These are phyloP conservation scores for Podaxis sp. DNA, from an alignment of 768 basidiomycete genomes.

Conservation along the genomic window DNA sequence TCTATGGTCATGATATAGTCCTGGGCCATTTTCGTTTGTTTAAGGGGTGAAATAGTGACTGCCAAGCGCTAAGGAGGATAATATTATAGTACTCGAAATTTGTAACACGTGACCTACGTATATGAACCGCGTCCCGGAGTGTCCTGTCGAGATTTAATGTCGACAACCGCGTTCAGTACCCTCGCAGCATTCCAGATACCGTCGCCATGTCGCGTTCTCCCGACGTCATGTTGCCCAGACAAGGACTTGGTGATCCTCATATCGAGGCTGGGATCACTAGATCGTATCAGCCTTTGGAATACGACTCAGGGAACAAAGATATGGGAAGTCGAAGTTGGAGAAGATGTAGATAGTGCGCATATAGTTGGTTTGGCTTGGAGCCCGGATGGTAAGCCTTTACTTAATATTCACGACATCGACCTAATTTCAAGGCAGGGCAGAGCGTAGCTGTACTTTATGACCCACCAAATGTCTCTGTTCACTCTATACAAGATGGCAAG, in stretches of 20 bases:
- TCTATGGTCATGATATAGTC: conserved; percentile 87
- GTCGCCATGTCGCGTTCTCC: conserved; percentile 54
- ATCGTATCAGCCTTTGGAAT: conserved; percentile 78
- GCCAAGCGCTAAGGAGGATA: neutral
- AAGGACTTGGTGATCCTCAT: conserved; percentile 76
- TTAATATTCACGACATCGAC: neutral
- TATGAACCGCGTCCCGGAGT: neutral
- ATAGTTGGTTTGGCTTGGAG: conserved; percentile 75
- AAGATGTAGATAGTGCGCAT: conserved; percentile 43
- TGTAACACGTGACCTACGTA: conserved; percentile 15
- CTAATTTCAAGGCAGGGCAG: conserved; percentile 44
- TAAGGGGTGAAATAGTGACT: neutral
- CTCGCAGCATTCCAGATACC: conserved; percentile 60
- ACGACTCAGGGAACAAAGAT: conserved; percentile 71
- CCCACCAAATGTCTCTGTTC: conserved; percentile 66
- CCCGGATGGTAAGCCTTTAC: conserved; percentile 61
- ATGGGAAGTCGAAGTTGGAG: conserved; percentile 76
- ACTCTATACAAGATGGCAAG: conserved; percentile 78
- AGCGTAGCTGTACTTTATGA: conserved; percentile 71
- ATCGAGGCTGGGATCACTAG: conserved; percentile 64
- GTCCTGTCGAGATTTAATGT: conserved; percentile 29
- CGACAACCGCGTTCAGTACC: conserved; percentile 50
- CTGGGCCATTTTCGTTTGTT: conserved; percentile 29
- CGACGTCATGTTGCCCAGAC: conserved; percentile 79
- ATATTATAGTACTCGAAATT: neutral